Conservation (phyloP, 2,329 filamentous ascomycete genomes). For the Lachnellula hyalina region DNA sequence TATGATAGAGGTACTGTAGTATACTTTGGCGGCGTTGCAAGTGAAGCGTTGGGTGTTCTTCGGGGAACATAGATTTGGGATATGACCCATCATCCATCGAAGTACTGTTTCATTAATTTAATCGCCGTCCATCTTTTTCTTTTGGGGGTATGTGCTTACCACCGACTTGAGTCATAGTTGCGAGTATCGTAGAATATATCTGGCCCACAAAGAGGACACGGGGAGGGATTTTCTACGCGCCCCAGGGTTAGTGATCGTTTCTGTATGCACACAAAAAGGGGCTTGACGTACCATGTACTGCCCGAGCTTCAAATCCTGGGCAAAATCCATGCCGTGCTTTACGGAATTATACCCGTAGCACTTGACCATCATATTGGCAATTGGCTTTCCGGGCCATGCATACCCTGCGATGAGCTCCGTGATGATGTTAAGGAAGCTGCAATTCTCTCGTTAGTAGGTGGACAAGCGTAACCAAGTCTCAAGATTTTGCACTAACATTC, state of each 20-base stretch:
- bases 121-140: not conserved
- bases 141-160: slow-evolving; percentile 21
- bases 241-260: not conserved
- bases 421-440: slow-evolving; percentile 56
- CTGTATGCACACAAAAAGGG: not conserved
- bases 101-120: not conserved
- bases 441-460: not conserved
- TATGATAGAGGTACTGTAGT: slow-evolving; percentile 63
- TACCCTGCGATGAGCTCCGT: slow-evolving; percentile 71
- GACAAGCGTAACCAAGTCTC: not conserved
- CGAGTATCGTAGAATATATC: slow-evolving; percentile 31
- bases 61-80: slow-evolving; percentile 55
- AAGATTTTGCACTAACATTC: slow-evolving; percentile 7
- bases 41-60: slow-evolving; percentile 47
- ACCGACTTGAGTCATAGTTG: slow-evolving; percentile 31
- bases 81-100: slow-evolving; percentile 47
- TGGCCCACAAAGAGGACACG: slow-evolving; percentile 33
- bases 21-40: slow-evolving; percentile 44
- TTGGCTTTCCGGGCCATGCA: slow-evolving; percentile 58
- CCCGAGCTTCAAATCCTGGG: slow-evolving; percentile 46
- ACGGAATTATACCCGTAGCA: slow-evolving; percentile 66
- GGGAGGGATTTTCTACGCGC: slow-evolving; percentile 8
- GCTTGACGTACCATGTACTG: slow-evolving; percentile 53
- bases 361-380: slow-evolving; percentile 75
- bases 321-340: slow-evolving; percentile 29